Conservation (phyloP, 352 stramenopile species). For the Globisporangium uncinulatum region DNA sequence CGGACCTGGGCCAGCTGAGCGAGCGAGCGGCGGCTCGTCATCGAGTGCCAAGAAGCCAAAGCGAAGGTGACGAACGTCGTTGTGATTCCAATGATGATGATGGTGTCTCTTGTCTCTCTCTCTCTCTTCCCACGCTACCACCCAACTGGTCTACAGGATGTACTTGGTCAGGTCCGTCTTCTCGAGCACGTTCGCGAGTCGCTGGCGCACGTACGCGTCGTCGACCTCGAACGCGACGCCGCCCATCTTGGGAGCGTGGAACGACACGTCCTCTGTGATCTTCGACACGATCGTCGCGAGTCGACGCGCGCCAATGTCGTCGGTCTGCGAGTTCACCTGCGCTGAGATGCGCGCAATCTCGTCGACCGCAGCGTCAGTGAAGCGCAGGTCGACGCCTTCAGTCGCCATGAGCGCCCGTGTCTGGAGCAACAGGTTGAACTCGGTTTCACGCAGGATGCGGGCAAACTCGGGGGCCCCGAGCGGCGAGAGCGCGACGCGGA, state of each 20-base stretch:
- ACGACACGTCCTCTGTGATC: slow-evolving; percentile 98
- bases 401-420: slow-evolving; percentile 95
- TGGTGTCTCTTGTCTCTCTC: not conserved
- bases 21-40: not conserved
- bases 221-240: slow-evolving; percentile 85
- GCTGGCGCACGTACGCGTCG: slow-evolving; percentile 91
- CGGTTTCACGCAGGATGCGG: slow-evolving; percentile 96
- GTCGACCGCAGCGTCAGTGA: slow-evolving; percentile 94
- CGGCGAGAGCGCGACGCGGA: slow-evolving; percentile 96
- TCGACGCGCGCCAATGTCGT: slow-evolving; percentile 97
- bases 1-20: slow-evolving; percentile 7
- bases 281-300: slow-evolving; percentile 96
- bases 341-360: slow-evolving; percentile 95
- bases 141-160: slow-evolving; percentile 84
- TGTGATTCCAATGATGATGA: not conserved
- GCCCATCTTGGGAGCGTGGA: slow-evolving; percentile 92
- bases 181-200: slow-evolving; percentile 91
- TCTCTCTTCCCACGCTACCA: not conserved
- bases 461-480: slow-evolving; percentile 97
- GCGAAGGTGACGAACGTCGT: slow-evolving; percentile 11
- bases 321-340: slow-evolving; percentile 92
- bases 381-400: slow-evolving; percentile 92
- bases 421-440: slow-evolving; percentile 94
- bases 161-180: slow-evolving; percentile 96
- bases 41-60: slow-evolving; percentile 22